A percentile compares a stretch with the other conserved stretches of the same genome.
Evolutionary conservation across 2,329 filamentous ascomycete species (phyloP).

Genomic region (Domatiomyces catenatus): DNA sequence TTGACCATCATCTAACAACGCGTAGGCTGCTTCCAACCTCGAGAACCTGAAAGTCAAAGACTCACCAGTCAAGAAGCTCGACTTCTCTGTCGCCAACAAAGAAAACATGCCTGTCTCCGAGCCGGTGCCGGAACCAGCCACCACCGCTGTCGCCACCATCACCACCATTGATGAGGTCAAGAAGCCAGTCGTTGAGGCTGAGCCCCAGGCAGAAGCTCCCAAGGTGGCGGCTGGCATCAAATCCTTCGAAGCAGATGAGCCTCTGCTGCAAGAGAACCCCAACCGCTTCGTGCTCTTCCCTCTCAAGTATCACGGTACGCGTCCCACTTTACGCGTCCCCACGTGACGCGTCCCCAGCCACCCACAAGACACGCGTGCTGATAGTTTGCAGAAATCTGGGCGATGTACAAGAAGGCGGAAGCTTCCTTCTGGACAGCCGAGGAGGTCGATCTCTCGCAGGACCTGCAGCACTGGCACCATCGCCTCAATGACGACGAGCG

Average conservation of each 20-base stretch:
- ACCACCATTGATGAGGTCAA: slow-evolving; percentile 40
- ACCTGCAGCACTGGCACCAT: slow-evolving; percentile 99
- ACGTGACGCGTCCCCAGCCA: background rate
- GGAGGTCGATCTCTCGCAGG: slow-evolving; percentile 98
- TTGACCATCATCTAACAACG: slow-evolving; percentile 20
- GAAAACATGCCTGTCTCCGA: slow-evolving; percentile 53
- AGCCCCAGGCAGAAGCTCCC: slow-evolving; percentile 25
- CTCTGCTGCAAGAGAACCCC: slow-evolving; percentile 85
- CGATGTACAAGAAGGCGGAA: slow-evolving; percentile 99
- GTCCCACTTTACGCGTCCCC: slow-evolving; percentile 1
- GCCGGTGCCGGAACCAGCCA: slow-evolving; percentile 21
- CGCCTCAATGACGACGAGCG: slow-evolving; percentile 90
- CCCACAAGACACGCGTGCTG: slow-evolving; percentile 14
- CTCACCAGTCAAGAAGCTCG: slow-evolving; percentile 78
- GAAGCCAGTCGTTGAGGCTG: slow-evolving; percentile 28
- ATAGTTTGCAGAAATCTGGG: slow-evolving; percentile 42
- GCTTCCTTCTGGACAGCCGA: slow-evolving; percentile 99
- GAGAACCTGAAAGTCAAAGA: slow-evolving; percentile 77
- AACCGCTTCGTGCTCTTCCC: slow-evolving; percentile 95
- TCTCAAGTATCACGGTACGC: slow-evolving; percentile 48
- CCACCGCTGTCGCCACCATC: slow-evolving; percentile 34
- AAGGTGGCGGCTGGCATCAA: slow-evolving; percentile 41
- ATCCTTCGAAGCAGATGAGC: slow-evolving; percentile 64
- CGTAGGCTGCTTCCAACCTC: slow-evolving; percentile 70
- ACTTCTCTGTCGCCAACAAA: slow-evolving; percentile 56